Percentiles rank a stretch among this genome's conserved stretches.
Conservation (phyloP, 768 basidiomycete species). For the Leccinum broughii region DNA sequence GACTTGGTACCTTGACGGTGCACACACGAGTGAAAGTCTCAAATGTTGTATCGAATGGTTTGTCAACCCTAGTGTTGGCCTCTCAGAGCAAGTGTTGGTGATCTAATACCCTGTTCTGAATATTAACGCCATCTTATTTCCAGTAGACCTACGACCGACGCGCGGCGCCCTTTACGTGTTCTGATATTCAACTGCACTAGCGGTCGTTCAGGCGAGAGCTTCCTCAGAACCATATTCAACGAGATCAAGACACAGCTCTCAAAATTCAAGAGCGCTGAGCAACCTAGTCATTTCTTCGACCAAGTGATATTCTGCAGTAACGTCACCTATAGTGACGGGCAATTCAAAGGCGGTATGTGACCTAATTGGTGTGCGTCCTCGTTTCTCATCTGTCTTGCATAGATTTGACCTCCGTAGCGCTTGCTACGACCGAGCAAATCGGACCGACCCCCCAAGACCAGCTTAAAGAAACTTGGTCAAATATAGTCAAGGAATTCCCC, state of each 20-base stretch:
- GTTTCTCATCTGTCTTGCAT: not conserved
- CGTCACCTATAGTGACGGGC: constrained; percentile 88
- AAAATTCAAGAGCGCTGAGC: constrained; percentile 38
- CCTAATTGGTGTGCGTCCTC: not conserved
- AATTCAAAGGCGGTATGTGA: constrained; percentile 82
- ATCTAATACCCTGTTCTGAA: constrained; percentile 1
- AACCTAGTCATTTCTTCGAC: constrained; percentile 61
- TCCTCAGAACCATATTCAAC: constrained; percentile 62
- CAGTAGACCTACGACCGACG: constrained; percentile 14
- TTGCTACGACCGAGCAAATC: constrained; percentile 59
- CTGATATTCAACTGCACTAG: constrained; percentile 95
- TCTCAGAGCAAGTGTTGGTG: constrained; percentile 35
- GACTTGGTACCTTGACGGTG: constrained; percentile 94
- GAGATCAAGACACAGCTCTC: constrained; percentile 51
- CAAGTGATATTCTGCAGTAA: constrained; percentile 95
- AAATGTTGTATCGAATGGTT: constrained; percentile 90
- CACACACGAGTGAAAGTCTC: constrained; percentile 92
- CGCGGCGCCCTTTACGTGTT: constrained; percentile 44
- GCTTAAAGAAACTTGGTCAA: constrained; percentile 72
- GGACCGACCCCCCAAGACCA: constrained; percentile 75
- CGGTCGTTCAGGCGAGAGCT: constrained; percentile 76
- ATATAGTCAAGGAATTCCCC: constrained; percentile 62
- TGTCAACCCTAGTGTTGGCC: constrained; percentile 55
- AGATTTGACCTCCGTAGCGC: constrained; percentile 80
- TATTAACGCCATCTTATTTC: constrained; percentile 5